Conservation (phyloP, 306 rosid genomes). For the Arachis stenosperma region DNA sequence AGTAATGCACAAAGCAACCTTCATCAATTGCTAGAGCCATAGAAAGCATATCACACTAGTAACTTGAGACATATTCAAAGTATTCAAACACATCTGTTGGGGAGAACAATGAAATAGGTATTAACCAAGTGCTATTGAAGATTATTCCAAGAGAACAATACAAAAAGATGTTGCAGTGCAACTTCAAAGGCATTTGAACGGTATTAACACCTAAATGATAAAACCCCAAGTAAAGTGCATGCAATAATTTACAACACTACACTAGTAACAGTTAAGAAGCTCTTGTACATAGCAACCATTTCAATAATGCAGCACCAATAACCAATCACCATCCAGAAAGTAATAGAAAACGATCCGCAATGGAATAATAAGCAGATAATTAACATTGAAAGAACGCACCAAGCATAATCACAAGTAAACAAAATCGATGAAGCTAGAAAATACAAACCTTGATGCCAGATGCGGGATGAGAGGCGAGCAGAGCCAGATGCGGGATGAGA, state of each 20-base stretch:
- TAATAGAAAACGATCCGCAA: no score
- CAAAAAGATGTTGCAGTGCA: slow-evolving; percentile 29
- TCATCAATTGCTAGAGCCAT: background rate
- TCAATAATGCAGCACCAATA: no score
- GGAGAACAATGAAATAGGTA: slow-evolving; percentile 1
- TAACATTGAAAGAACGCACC: no score
- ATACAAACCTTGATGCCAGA: no score
- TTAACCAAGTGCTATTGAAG: slow-evolving; percentile 7
- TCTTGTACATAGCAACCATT: background rate
- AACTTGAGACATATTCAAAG: background rate
- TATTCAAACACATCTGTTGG: background rate
- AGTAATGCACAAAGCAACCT: background rate
- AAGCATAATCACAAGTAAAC: no score
- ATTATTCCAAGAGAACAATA: slow-evolving; percentile 2
- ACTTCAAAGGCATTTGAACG: background rate
- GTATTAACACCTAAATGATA: background rate
- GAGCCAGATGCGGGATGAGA: no score
- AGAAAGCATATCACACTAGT: no score
- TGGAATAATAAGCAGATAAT: no score
- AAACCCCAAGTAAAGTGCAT: slow-evolving; percentile 6
- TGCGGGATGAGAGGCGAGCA: no score
- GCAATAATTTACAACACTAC: slow-evolving; percentile 45
- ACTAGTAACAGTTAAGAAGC: background rate
- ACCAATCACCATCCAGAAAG: no score
- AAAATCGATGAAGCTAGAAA: no score